Percentiles rank a stretch among this genome's conserved stretches.
These are phyloP conservation scores for Piper longum DNA, from an alignment of 164 flowering plant species.

Conservation along the genomic window DNA sequence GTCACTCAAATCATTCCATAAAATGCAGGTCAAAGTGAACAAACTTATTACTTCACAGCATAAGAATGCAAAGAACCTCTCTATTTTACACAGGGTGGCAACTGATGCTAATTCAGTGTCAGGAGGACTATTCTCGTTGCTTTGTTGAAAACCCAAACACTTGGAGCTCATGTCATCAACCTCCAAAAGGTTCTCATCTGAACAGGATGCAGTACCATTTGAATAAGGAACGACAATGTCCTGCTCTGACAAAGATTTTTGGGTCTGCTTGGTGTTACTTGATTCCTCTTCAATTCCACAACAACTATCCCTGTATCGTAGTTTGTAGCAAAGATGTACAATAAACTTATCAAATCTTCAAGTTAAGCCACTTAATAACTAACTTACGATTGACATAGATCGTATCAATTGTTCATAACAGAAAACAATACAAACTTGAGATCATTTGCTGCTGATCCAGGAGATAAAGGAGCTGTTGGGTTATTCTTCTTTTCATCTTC, in stretches of 20 bases:
- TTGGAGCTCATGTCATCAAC: constrained; percentile 19
- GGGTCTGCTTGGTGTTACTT: constrained; percentile 21
- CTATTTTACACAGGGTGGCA: constrained; percentile 15
- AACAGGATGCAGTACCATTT: constrained; percentile 15
- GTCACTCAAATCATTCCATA: too few species aligned
- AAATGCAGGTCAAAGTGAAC: too few species aligned
- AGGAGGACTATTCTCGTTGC: constrained; percentile 16
- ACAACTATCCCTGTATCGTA: constrained; percentile 15
- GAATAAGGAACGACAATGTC: constrained; percentile 18
- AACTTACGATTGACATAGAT: neutral
- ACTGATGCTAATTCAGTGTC: constrained; percentile 4
- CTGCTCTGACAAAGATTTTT: constrained; percentile 14
- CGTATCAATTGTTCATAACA: neutral
- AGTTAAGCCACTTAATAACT: neutral
- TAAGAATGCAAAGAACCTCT: constrained; percentile 21
- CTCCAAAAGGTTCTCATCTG: constrained; percentile 24
- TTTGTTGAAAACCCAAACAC: constrained; percentile 5
- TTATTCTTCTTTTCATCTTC: constrained; percentile 16
- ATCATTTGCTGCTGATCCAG: constrained; percentile 14
- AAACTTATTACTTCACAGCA: neutral
- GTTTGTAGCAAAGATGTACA: constrained; percentile 4
- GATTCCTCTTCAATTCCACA: constrained; percentile 42
- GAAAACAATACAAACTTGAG: constrained; percentile 23
- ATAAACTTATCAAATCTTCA: neutral
- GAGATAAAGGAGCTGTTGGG: constrained; percentile 15